Base-by-base conservation (phyloP, 345 rosid species). In the Stellera chamaejasme region DNA sequence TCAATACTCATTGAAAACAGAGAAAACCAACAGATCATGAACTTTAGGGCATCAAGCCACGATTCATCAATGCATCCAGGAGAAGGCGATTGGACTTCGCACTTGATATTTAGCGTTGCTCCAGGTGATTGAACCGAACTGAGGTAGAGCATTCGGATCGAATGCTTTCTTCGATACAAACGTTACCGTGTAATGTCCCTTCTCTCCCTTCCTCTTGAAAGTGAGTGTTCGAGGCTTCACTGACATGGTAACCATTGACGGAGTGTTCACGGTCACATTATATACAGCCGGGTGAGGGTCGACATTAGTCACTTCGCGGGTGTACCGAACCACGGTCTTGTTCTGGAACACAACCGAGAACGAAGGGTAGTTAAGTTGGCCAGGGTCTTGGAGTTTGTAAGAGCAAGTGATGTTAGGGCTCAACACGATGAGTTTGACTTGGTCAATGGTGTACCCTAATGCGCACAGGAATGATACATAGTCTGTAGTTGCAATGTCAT, bases 281-380 rank as follows among this genome's bases (percentile, higher is more conserved):
- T 89, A 89, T 9, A 54, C 43, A 7, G 91, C 83, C 26, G 56
- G 72, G 0, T 82, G 75, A 8, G 78, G 59, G 39, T 94, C 97
- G 0, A 89, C 97, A 26, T 89, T 89, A 52, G 94, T 89, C 61
- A 89, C 67, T 54, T 60, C 81, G 0, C 97, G 67, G 3, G 89
- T 83, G 77, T 85, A 89, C 11, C 84, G 66, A 14, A 82, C 87
- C 1, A 82, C 82, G 72, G 82, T 69, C 59, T 82, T 79, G 58
- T 56, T 59, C 2, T 73, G 72, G 25, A 89, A 85, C 69, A 85
- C 47, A 52, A 89, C 85, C 0, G 97, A 89, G 79, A 89, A 89
- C 0, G 95, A 85, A 0, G 95, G 97, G 61, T 89, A 89, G 66
- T 89, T 89, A 54, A 85, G 87, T 39, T 77, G 63, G 10, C 97